Base-by-base conservation (phyloP, 305 asterid genomes). In the Petunia hybrid region DNA sequence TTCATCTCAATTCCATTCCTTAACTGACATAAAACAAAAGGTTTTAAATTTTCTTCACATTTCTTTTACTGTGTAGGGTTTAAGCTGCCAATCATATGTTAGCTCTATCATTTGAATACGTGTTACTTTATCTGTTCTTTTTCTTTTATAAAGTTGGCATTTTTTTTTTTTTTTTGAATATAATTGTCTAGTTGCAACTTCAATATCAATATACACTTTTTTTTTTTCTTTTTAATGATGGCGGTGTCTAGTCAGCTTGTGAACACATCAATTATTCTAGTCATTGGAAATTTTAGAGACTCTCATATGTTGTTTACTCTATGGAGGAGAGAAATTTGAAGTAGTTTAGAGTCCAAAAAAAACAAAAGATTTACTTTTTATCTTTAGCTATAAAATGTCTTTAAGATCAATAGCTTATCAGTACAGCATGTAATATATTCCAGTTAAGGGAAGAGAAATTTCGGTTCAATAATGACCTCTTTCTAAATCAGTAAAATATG, bases 1-100 rank as follows among this genome's bases (percentile, higher is more conserved):
- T 16, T 82, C 87, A 71, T 80, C 53, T 80, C 84, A 77, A 42
- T 83, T 78, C 40, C 84, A 88, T 73, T 78, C 89, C 46, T 80
- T 87, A 14, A 74, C 78, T 41, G 83, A 79, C 48, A 66, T 79
- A 22, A 85, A 56, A 67, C 73, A 81, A 71, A 84, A 87, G 92
- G 97, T 91, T 42, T 22, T 66, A 22, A n/a, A 81, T 0, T 6
- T 22, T 4, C 3, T 42, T 41, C 8, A 22, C 55, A 22, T 38
- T n/a, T 57, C 62, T 76, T 4, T 59, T 22, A 3, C 6, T 77
- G 39, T 66, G 76, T 76, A 46, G 83, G 85, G 86, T 75, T 85
- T 87, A 73, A 77, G 82, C 57, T 22, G 9, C 38, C 6, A 9
- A 35, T 71, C 45, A 51, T 60, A 12, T 7, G 61, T 61, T 4